These are phyloP conservation scores for Blechomonas ayalai DNA, from an alignment of 208 protist species.

Conservation along the genomic window DNA sequence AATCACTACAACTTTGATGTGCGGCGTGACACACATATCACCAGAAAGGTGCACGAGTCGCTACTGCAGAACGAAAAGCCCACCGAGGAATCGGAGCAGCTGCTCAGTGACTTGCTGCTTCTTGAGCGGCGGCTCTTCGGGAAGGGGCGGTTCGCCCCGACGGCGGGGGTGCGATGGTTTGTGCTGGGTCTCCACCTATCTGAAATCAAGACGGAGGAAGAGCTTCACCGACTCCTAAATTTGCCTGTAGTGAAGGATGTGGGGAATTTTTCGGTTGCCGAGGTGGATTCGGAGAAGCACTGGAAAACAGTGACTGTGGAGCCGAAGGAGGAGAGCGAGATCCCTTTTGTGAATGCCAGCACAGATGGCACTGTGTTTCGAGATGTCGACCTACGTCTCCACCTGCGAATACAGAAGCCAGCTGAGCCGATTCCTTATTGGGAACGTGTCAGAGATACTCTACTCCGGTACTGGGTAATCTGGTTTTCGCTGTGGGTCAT, in stretches of 20 bases:
- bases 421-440: constrained; percentile 51
- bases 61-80: constrained; percentile 31
- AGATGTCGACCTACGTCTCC: constrained; percentile 35
- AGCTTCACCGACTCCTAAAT: constrained; percentile 64
- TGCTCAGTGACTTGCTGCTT: constrained; percentile 69
- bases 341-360: constrained; percentile 43
- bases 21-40: constrained; percentile 75
- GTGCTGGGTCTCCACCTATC: constrained; percentile 61
- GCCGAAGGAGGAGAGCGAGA: constrained; percentile 33
- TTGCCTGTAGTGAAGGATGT: constrained; percentile 58
- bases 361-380: background rate
- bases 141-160: constrained; percentile 64
- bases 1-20: constrained; percentile 90
- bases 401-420: constrained; percentile 75
- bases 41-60: constrained; percentile 54
- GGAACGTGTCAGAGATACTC: constrained; percentile 65
- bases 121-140: constrained; percentile 78
- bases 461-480: constrained; percentile 85
- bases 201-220: constrained; percentile 68
- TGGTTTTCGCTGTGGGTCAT: constrained; percentile 82
- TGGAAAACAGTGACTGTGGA: constrained; percentile 69
- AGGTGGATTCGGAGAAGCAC: constrained; percentile 43
- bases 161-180: constrained; percentile 69
- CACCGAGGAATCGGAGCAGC: constrained; percentile 68
- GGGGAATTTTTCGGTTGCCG: constrained; percentile 55